Base-by-base conservation (phyloP, 371 early-diverging fungal species). In the Syncephalastrum monosporum region DNA sequence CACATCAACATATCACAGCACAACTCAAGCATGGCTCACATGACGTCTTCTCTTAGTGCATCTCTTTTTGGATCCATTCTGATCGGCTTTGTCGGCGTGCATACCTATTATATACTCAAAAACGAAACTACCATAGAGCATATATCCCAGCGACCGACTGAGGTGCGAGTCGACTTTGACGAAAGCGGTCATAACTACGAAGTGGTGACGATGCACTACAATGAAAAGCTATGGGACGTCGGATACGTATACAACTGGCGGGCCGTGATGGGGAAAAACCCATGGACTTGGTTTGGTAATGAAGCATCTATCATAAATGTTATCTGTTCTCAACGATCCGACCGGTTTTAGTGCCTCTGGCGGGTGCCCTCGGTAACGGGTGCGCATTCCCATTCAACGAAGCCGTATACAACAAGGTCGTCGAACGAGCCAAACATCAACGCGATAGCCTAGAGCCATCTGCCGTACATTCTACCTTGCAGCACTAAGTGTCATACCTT, bases 41-140 rank as follows among this genome's bases (percentile, higher is more conserved):
- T 12, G n/a, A 12, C 55, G 45, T 46, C 10, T 25, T 7, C 49
- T 24, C 52, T 16, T 46, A 72, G 70, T 12, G 71, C 66, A 8
- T 77, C 75, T 50, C 46, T 77, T 16, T 68, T 75, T 47, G 80
- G 75, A 7, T 60, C 77, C 55, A 69, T 77, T 3, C 50, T 81
- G 6, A 56, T 68, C 15, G 81, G 79, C 16, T 71, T 84, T 55
- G 68, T 77, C 45, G 71, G 69, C 4, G 65, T 78, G 14, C 84
- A 84, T 57, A 56, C 62, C 5, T 68, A 72, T 5, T 79, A 81
- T 44, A 84, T 84, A 19, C 48, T 81, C 7, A 47, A 66, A 46
- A 84, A 84, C 55, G 67, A 74, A 43, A 81, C 84, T 0, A 84
- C 84, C 0, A 82, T 84, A 23, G 84, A 84, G 54, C 75, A 77